A percentile compares a stretch with the other conserved stretches of the same genome.
These are phyloP conservation scores for Cadophora malorum DNA, from an alignment of 2,329 filamentous ascomycete genomes.

Conservation along the genomic window DNA sequence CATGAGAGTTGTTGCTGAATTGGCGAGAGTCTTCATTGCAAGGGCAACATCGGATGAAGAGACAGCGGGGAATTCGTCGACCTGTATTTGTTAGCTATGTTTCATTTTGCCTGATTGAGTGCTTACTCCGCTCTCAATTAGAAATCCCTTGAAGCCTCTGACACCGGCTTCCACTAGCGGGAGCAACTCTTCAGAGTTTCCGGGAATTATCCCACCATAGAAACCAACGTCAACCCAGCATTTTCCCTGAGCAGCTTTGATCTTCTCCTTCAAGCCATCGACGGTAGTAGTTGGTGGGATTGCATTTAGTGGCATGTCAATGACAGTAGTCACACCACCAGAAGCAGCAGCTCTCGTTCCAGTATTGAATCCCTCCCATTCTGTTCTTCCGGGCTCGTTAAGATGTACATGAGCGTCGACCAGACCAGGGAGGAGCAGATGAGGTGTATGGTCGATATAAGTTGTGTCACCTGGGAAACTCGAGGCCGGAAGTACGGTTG, in stretches of 20 bases:
- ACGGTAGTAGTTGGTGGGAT: slow-evolving; percentile 96
- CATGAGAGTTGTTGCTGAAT: slow-evolving; percentile 90
- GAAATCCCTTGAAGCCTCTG: slow-evolving; percentile 94
- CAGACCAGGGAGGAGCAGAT: slow-evolving; percentile 85
- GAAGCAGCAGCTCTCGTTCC: slow-evolving; percentile 93
- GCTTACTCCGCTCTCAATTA: slow-evolving; percentile 94
- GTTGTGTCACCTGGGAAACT: slow-evolving; percentile 74
- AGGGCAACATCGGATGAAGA: slow-evolving; percentile 77
- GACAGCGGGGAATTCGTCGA: slow-evolving; percentile 96
- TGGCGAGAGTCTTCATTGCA: slow-evolving; percentile 81
- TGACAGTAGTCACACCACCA: slow-evolving; percentile 92
- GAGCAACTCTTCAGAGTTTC: slow-evolving; percentile 80
- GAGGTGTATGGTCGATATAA: slow-evolving; percentile 85
- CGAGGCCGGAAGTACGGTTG: slow-evolving; percentile 74
- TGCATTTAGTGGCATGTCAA: slow-evolving; percentile 98
- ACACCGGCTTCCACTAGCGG: slow-evolving; percentile 85
- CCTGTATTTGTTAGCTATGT: slow-evolving; percentile 55
- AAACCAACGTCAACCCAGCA: slow-evolving; percentile 99
- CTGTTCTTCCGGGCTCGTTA: slow-evolving; percentile 94
- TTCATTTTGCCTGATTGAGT: background rate
- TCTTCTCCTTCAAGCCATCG: slow-evolving; percentile 80
- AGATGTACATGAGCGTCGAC: slow-evolving; percentile 98
- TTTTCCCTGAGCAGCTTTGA: slow-evolving; percentile 81
- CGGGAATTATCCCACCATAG: slow-evolving; percentile 93
- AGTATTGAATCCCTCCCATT: slow-evolving; percentile 98